Evolutionary conservation across 2,329 filamentous ascomycete species (phyloP), one percentile per base, ranked within the genome.

Genomic region (Cytospora paraplurivora): DNA sequence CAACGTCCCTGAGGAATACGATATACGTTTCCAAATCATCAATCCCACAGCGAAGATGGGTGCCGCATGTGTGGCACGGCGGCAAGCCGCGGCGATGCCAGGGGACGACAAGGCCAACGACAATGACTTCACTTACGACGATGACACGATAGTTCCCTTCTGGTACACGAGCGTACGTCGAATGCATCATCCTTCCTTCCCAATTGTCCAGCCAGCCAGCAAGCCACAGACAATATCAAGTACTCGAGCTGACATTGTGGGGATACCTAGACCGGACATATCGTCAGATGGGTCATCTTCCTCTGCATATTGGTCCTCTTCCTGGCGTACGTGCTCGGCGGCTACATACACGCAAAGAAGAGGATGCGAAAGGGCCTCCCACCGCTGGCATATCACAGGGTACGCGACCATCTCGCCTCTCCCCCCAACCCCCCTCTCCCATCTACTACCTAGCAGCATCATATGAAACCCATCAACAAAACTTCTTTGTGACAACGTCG

Each of bases 241-340:
- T 17, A 17, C 32, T 50, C 56, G 44, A 50, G 51, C 51, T 61
- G 19, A 61, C 38, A 17, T 19, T 47, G 33, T 12, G 32, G 32
- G 7, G 49, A 56, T 65, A 13, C 33, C 55, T 27, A 90, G 86
- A 82, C 81, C 41, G 88, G 86, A 62, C 76, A 82, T 62, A 87
- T 88, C 63, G 79, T 92, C 70, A 90, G 91, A 75, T 94, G 90
- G 85, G 81, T 83, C 54, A 76, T 94, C 65, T 85, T 93, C 71
- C 82, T 84, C 65, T 77, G 79, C 66, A 73, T 94, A 68, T 78
- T 91, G 69, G 64, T 82, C 62, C 62, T 86, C 65, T 76, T 91
- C 70, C 73, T 85, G 59, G 70, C 81, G 50, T 92, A 87, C 80
- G 79, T 93, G 70, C 68, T 91, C 60, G 80, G 85, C 64, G 90